Conservation (phyloP, 1,284 basidiomycete genomes). For the Ganoderma resinaceum region DNA sequence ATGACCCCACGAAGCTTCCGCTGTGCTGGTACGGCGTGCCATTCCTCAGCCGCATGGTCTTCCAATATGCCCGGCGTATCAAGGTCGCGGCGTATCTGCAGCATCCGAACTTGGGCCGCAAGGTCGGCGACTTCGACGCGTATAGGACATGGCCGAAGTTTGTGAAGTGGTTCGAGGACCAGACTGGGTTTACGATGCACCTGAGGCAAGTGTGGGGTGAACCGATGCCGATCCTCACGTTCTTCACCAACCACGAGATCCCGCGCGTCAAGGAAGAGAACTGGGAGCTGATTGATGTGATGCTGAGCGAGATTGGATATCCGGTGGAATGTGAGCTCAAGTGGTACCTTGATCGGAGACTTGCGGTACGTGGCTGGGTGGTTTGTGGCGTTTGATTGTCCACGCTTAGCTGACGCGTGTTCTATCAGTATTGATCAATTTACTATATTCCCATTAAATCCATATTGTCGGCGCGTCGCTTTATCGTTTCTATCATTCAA, state of each 20-base stretch:
- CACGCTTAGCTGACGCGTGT: too few species aligned
- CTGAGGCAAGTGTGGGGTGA: not conserved
- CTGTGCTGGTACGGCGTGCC: not conserved
- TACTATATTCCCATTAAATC: too few species aligned
- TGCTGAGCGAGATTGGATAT: not conserved
- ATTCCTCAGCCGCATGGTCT: not conserved
- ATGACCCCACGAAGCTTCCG: not conserved
- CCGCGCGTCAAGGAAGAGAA: not conserved
- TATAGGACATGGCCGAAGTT: not conserved
- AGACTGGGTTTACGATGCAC: not conserved
- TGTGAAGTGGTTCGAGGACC: not conserved
- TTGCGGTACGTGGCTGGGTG: not conserved
- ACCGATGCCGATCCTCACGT: not conserved
- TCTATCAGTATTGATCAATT: too few species aligned
- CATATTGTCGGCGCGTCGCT: too few species aligned
- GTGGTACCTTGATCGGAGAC: not conserved
- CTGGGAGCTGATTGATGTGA: not conserved
- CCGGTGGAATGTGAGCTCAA: not conserved
- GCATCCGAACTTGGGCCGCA: not conserved
- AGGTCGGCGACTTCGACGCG: not conserved
- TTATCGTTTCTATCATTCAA: too few species aligned
- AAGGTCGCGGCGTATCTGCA: not conserved
- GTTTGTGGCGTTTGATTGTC: too few species aligned
- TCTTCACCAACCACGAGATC: not conserved
- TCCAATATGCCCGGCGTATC: not conserved